Evolutionary conservation across 2,329 filamentous ascomycete genomes (phyloP).

Genomic region (Nemania diffusa): DNA sequence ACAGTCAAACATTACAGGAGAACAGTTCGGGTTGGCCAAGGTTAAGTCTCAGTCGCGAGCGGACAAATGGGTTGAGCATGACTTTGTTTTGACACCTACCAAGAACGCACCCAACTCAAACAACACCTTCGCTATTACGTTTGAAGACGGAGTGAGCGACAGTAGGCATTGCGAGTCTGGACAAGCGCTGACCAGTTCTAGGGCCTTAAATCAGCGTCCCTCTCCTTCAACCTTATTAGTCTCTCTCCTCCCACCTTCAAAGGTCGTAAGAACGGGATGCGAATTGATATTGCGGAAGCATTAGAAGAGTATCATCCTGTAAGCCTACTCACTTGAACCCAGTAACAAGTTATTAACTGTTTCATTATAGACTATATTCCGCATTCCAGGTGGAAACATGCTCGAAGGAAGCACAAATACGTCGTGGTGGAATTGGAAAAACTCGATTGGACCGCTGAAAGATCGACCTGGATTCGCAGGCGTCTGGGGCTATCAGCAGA

Average conservation of each 20-base stretch:
- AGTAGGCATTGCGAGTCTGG: neutral
- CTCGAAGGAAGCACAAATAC: conserved; percentile 59
- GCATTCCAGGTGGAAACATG: conserved; percentile 74
- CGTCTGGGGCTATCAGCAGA: conserved; percentile 70
- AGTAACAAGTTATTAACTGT: conserved; percentile 11
- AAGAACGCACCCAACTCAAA: conserved; percentile 63
- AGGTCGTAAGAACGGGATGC: conserved; percentile 65
- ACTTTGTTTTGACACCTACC: conserved; percentile 56
- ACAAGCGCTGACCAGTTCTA: conserved; percentile 34
- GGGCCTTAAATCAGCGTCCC: conserved; percentile 52
- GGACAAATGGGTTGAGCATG: conserved; percentile 63
- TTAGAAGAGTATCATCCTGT: conserved; percentile 63
- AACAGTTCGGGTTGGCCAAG: conserved; percentile 58
- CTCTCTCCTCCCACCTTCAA: conserved; percentile 71
- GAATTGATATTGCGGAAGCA: conserved; percentile 64
- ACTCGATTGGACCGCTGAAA: conserved; percentile 64
- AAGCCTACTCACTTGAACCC: conserved; percentile 34
- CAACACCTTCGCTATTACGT: conserved; percentile 66
- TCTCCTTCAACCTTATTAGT: conserved; percentile 69
- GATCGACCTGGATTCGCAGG: conserved; percentile 65
- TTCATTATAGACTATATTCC: conserved; percentile 60
- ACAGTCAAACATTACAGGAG: conserved; percentile 56
- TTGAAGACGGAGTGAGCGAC: conserved; percentile 54
- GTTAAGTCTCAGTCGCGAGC: conserved; percentile 56
- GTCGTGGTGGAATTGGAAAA: conserved; percentile 63